phyloP scores from a whole-genome alignment of 2,329 filamentous ascomycete species.

The Pseudogymnoascus sp. region DNA sequence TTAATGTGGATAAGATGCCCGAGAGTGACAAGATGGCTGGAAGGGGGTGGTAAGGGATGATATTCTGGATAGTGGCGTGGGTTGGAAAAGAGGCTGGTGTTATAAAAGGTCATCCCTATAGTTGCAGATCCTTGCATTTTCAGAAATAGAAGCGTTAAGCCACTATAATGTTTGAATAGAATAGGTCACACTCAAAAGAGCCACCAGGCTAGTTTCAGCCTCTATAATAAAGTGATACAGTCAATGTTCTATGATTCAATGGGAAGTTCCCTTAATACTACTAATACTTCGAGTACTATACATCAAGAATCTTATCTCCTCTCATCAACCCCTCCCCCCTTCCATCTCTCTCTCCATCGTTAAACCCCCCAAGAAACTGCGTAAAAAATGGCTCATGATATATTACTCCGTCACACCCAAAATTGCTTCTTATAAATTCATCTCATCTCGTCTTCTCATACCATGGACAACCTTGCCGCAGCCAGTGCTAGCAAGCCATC shows the following conservation, averaged over 20 bases:
- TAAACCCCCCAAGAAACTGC: not conserved
- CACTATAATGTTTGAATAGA: conserved; percentile 1
- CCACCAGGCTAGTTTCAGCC: too few species aligned
- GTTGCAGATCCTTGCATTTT: not conserved
- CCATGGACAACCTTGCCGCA: not conserved
- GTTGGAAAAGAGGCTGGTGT: not conserved
- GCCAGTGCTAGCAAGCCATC: conserved; percentile 5
- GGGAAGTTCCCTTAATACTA: not conserved
- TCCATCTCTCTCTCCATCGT: not conserved
- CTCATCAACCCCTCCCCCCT: not conserved
- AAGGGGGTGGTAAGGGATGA: conserved; percentile 72
- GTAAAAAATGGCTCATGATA: conserved; percentile 4
- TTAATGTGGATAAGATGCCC: conserved; percentile 73
- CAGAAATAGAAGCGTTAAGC: not conserved
- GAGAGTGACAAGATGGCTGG: conserved; percentile 75
- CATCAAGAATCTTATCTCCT: not conserved
- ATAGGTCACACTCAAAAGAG: not conserved
- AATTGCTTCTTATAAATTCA: not conserved
- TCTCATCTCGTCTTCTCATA: not conserved
- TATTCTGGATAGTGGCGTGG: not conserved
- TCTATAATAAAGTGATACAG: not conserved
- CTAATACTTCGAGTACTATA: conserved; percentile 8
- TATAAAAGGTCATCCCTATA: not conserved
- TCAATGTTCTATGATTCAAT: not conserved
- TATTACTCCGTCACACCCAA: conserved; percentile 8